Evolutionary conservation across 2,329 filamentous ascomycete species (phyloP).

Genomic region (Nectriaceae sp.): DNA sequence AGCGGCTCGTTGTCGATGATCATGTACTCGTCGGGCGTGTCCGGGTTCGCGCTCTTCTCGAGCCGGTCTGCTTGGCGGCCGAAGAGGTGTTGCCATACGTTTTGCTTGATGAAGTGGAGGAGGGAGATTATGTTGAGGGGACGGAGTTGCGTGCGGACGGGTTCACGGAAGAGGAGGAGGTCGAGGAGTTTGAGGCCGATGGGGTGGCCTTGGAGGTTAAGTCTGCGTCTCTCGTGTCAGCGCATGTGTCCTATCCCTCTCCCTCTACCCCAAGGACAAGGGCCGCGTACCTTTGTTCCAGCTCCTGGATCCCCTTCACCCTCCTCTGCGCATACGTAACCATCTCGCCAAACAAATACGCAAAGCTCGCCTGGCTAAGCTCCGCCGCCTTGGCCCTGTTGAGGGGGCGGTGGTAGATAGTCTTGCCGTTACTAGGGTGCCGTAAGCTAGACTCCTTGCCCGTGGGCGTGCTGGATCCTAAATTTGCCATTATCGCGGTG

Average conservation of each 20-base stretch:
- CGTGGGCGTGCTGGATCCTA: constrained; percentile 48
- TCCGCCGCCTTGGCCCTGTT: constrained; percentile 88
- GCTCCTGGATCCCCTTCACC: constrained; percentile 89
- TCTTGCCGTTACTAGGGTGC: constrained; percentile 91
- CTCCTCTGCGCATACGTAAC: constrained; percentile 89
- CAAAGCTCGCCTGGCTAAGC: constrained; percentile 90
- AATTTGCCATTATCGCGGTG: constrained; percentile 48
- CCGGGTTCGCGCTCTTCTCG: constrained; percentile 80
- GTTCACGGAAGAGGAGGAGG: constrained; percentile 84
- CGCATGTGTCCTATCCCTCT: not conserved
- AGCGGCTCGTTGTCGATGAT: constrained; percentile 97
- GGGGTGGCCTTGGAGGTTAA: constrained; percentile 90
- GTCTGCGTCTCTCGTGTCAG: constrained; percentile 46
- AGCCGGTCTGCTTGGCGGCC: constrained; percentile 87
- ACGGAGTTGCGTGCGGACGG: constrained; percentile 69
- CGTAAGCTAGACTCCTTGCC: constrained; percentile 68
- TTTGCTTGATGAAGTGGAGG: constrained; percentile 92
- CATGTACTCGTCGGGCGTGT: constrained; percentile 95
- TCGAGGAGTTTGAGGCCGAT: constrained; percentile 94
- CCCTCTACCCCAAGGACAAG: too few relatives aligned
- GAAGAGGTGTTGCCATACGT: constrained; percentile 91
- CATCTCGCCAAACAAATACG: constrained; percentile 96
- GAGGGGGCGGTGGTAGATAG: constrained; percentile 94
- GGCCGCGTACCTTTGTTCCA: constrained; percentile 75
- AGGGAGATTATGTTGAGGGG: constrained; percentile 88